Evolutionary conservation across 139 green algal genomes (phyloP), one percentile per base, ranked within the genome.

Genomic region (Chlorella sp.): DNA sequence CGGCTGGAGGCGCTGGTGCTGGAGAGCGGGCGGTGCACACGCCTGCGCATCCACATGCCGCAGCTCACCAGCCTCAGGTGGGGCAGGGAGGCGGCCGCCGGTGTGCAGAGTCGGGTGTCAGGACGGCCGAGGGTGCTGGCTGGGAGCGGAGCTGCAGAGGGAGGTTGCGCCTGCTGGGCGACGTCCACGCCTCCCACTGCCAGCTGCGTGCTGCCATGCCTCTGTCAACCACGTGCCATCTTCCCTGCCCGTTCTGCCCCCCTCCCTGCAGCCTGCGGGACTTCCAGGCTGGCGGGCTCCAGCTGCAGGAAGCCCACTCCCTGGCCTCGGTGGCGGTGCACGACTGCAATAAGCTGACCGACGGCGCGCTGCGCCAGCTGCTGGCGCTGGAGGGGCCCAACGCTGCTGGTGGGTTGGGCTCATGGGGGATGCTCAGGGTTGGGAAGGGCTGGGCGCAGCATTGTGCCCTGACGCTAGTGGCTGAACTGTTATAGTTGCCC

Each of bases 321-420:
- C 80, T 79, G 51, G 68, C 68, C 13, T 23, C 26, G 17, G 4
- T 78, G 26, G 25, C 23, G 3, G 18, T 85, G 51, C 15, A 9
- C 25, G 30, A 80, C 47, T 80, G 69, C 60, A 15, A 21, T 36
- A 85, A 80, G 69, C 44, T 85, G 68, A 62, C 26, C 25, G 68
- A 85, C 69, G 18, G 6, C 32, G 34, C 55, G 55, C 55, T 85
- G 81, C 34, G 68, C 21, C 21, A 12, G 23, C 17, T 62, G 51
- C 81, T 85, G 36, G 60, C 69, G 69, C 60, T 85, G 41, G 79
- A 85, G n/a, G 65, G 64, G 9, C 30, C 12, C 26, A 26, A 3
- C 20, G 64, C 32, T 1, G 23, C 7, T 28, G 71, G 71, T 78
- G 71, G 3, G 71, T 4, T 51, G 62, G 62, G 23, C n/a, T n/a